Percentiles rank a stretch among this genome's conserved stretches.
Evolutionary conservation across 2,329 filamentous ascomycete genomes (phyloP).

Genomic region (Paraphoma sp.): DNA sequence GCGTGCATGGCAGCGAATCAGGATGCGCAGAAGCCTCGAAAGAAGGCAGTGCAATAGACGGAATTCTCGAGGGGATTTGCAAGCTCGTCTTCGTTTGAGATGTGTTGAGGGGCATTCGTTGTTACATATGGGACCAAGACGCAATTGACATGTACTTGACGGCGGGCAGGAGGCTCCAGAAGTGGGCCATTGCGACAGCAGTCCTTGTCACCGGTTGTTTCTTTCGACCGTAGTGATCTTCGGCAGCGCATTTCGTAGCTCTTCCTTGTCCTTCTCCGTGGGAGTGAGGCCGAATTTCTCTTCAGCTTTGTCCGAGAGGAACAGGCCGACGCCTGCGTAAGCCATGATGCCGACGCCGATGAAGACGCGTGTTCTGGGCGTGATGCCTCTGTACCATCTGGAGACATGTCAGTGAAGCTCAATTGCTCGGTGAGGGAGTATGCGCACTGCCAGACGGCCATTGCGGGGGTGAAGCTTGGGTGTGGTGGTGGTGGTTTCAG

Average conservation of each 20-base stretch:
- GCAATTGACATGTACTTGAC: too few species aligned
- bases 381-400: slow-evolving; percentile 70
- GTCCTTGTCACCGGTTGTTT: slow-evolving; percentile 11
- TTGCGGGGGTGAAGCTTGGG: slow-evolving; percentile 15
- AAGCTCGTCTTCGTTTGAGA: too few species aligned
- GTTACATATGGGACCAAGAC: too few species aligned
- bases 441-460: slow-evolving; percentile 49
- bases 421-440: background rate
- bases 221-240: slow-evolving; percentile 57
- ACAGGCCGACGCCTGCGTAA: slow-evolving; percentile 78
- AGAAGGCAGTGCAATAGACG: too few species aligned
- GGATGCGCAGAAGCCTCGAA: too few species aligned
- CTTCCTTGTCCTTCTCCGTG: slow-evolving; percentile 74
- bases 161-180: too few species aligned
- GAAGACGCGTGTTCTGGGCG: slow-evolving; percentile 71
- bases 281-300: slow-evolving; percentile 75
- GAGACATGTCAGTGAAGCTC: slow-evolving; percentile 2
- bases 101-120: too few species aligned
- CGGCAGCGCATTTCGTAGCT: slow-evolving; percentile 67
- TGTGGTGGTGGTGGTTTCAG: slow-evolving; percentile 4
- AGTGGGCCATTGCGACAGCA: background rate
- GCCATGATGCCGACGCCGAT: slow-evolving; percentile 77
- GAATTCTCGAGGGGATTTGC: too few species aligned
- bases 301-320: slow-evolving; percentile 75
- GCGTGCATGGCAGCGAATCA: too few species aligned